Evolutionary conservation across 139 green algal genomes (phyloP), one percentile per base, ranked within the genome.

Genomic region (Chlorella sp.): DNA sequence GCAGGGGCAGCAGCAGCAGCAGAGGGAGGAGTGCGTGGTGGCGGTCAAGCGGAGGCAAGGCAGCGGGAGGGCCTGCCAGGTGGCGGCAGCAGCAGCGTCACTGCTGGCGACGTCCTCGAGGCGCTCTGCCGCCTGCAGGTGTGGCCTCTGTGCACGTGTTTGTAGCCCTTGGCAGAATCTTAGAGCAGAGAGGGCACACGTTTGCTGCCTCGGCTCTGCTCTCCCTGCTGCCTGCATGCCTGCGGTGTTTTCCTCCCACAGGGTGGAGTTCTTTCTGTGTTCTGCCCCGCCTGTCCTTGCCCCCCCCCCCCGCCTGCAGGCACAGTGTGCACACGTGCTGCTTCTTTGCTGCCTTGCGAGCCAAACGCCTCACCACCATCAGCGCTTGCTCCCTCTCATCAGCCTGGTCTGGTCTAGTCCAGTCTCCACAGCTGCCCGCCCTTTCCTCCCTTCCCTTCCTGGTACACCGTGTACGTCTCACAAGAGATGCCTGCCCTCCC

Each of bases 111-210:
- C 4, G 76, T 87, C 36, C 66, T 90, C 40, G 48, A n/a, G 14
- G 87, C 64, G 19, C 79, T 90, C 64, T 90, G 87, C 87, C 87
- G 81, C 22, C 40, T 90, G 77, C 75, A 75, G 69, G 71, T 81
- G 36, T 24, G 61, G 37, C 2, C 28, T 3, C 4, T 4, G 32
- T 78, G 30, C 71, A 76, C 22, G 48, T 16, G 5, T 57, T 5
- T 57, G 48, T 57, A 57, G 48, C 48, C 9, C 48, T 57, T 57
- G 48, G 5, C 9, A 57, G 48, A 5, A 57, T 16, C 48, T 57
- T 57, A 9, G 9, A 57, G 48, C 64, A 71, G 22, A 14, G 21
- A 71, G 64, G 60, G 48, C 48, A 57, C 48, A 57, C 48, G 48
- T 57, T 57, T 5, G 7, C 48, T 57, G 48, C 7, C 48, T 57